Percentiles rank a stretch among this genome's conserved stretches.
phyloP scores from a whole-genome alignment of 202 grass and related monocot genomes.

The Panicum hallii region DNA sequence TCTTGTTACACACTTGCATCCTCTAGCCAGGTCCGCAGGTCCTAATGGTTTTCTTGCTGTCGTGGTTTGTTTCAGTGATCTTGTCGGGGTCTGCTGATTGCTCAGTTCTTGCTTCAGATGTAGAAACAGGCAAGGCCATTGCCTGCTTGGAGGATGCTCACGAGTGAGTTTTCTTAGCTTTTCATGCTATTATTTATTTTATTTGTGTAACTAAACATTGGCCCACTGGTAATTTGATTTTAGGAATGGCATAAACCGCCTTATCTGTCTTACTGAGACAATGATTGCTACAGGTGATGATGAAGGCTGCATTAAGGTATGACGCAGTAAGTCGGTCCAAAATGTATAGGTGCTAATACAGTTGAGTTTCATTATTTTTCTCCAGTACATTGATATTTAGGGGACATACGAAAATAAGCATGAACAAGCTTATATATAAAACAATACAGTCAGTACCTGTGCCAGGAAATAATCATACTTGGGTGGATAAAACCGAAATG shows the following conservation, averaged over 20 bases:
- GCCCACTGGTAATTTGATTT: conserved; percentile 10
- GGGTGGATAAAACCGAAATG: not conserved
- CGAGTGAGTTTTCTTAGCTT: conserved; percentile 48
- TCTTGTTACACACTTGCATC: not conserved
- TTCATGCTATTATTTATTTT: conserved; percentile 27
- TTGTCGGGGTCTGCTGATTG: conserved; percentile 74
- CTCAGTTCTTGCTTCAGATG: conserved; percentile 43
- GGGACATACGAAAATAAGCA: conserved; percentile 1
- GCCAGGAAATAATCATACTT: not conserved
- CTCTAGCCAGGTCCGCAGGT: conserved; percentile 13
- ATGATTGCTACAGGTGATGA: conserved; percentile 85
- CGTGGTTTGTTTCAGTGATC: conserved; percentile 61
- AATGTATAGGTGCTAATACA: conserved; percentile 11
- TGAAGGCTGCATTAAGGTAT: conserved; percentile 95
- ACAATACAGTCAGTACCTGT: not conserved
- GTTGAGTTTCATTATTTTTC: conserved; percentile 1
- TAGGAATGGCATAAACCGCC: conserved; percentile 73
- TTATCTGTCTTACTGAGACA: conserved; percentile 86
- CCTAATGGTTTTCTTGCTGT: not conserved
- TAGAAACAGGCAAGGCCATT: conserved; percentile 74
- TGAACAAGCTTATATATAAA: conserved; percentile 11
- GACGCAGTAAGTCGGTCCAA: conserved; percentile 1
- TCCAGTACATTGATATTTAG: not conserved
- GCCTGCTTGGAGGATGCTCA: conserved; percentile 77
- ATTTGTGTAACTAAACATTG: conserved; percentile 10